These are phyloP conservation scores for Angophora floribunda DNA, from an alignment of 345 rosid species.

Conservation along the genomic window DNA sequence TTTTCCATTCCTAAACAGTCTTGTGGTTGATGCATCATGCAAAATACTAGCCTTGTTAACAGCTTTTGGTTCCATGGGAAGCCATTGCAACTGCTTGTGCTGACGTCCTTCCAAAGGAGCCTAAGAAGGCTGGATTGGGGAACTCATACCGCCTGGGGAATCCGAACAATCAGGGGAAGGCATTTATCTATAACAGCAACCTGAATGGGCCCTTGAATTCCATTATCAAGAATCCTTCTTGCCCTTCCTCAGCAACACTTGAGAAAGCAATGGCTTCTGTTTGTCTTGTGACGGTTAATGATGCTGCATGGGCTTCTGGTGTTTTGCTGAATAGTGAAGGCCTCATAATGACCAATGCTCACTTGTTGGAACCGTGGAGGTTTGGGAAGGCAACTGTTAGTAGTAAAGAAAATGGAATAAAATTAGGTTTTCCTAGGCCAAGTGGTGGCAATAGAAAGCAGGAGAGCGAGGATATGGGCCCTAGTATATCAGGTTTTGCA, in stretches of 20 bases:
- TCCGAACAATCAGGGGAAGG: conserved; percentile 36
- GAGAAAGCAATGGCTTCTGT: conserved; percentile 65
- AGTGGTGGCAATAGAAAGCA: conserved; percentile 10
- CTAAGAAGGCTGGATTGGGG: conserved; percentile 40
- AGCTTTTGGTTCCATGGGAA: conserved; percentile 99
- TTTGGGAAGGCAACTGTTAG: conserved; percentile 55
- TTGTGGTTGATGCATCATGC: conserved; percentile 41
- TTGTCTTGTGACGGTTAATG: conserved; percentile 70
- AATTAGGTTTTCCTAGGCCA: conserved; percentile 2
- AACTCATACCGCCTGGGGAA: conserved; percentile 19
- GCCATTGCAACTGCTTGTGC: conserved; percentile 86
- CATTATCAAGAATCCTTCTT: conserved; percentile 3
- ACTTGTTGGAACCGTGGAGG: conserved; percentile 94
- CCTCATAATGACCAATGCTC: conserved; percentile 87
- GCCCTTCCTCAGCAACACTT: conserved; percentile 14
- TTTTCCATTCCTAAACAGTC: conserved; percentile 13
- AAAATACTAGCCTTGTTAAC: conserved; percentile 81
- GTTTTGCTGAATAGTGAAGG: conserved; percentile 75
- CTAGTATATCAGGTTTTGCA: conserved; percentile 3
- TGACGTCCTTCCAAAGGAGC: conserved; percentile 65
- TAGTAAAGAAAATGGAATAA: conserved; percentile 19
- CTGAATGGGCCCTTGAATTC: conserved; percentile 7
- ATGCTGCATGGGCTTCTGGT: conserved; percentile 94
- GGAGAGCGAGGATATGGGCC: conserved; percentile 8
- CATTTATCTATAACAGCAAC: conserved; percentile 9